Evolutionary conservation across 1,284 basidiomycete genomes (phyloP).

Genomic region (Sphaerobolus stellatus): DNA sequence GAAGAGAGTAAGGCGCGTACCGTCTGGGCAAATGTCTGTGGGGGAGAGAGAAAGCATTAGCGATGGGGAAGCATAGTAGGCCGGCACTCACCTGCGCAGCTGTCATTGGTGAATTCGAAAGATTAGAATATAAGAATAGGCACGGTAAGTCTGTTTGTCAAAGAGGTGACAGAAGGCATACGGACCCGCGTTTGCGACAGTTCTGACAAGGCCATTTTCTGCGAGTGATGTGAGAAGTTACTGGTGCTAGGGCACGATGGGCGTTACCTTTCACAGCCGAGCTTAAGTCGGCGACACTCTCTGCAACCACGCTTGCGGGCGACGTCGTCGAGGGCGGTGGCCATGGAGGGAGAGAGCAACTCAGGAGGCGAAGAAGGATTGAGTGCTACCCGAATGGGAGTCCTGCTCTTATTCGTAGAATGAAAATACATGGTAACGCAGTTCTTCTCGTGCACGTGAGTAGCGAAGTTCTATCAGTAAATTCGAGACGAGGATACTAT

Average conservation of each 20-base stretch:
- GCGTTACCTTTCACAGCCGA: constrained; percentile 12
- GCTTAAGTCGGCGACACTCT: constrained; percentile 14
- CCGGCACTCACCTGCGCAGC: constrained; percentile 12
- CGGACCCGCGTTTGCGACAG: constrained; percentile 14
- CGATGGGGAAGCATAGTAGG: not conserved
- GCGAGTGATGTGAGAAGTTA: constrained; percentile 6
- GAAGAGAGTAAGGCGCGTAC: not conserved
- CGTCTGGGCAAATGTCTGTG: constrained; percentile 13
- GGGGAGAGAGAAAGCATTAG: not conserved
- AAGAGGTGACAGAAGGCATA: not conserved
- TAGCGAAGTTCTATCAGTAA: too few relatives aligned
- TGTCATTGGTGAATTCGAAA: not conserved
- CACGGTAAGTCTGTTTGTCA: not conserved
- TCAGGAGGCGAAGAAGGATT: too few relatives aligned
- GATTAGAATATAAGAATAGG: not conserved
- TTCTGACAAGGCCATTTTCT: constrained; percentile 16
- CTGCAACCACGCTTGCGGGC: constrained; percentile 13
- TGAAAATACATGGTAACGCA: too few relatives aligned
- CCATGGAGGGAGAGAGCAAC: constrained; percentile 1
- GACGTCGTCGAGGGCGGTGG: constrained; percentile 1
- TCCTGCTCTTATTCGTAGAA: too few relatives aligned
- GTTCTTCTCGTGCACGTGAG: too few relatives aligned
- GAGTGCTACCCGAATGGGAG: not conserved
- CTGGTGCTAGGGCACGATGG: not conserved
- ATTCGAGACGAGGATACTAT: too few relatives aligned